Percentiles rank a stretch among this genome's conserved stretches.
Conservation (phyloP, 768 basidiomycete genomes). For the Hemileccinum impolitum region DNA sequence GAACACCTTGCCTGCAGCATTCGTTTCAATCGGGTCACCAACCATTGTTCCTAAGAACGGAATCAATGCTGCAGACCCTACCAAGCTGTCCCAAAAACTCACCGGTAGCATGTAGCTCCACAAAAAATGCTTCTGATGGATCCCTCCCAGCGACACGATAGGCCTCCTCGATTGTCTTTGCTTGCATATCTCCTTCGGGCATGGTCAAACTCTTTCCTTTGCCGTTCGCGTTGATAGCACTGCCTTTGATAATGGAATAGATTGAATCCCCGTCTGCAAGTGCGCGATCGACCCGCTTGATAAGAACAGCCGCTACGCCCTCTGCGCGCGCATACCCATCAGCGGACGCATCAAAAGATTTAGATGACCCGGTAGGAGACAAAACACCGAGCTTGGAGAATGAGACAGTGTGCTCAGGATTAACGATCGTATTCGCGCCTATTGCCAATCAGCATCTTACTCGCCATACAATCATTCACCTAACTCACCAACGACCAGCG, state of each 20-base stretch:
- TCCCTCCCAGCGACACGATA: slow-evolving; percentile 27
- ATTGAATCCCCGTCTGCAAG: slow-evolving; percentile 30
- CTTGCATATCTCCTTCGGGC: slow-evolving; percentile 34
- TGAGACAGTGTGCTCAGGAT: slow-evolving; percentile 25
- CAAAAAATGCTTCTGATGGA: slow-evolving; percentile 42
- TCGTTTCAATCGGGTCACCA: slow-evolving; percentile 51
- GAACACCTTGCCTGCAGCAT: slow-evolving; percentile 42
- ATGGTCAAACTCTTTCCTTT: slow-evolving; percentile 34
- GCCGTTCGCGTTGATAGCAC: slow-evolving; percentile 34
- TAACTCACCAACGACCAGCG: slow-evolving; percentile 36
- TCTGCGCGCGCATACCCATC: slow-evolving; percentile 33
- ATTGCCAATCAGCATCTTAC: background rate
- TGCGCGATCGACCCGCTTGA: slow-evolving; percentile 34
- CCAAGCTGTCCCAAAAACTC: background rate
- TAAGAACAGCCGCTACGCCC: slow-evolving; percentile 30
- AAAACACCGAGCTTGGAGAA: slow-evolving; percentile 33
- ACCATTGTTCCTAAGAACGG: slow-evolving; percentile 32
- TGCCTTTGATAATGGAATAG: slow-evolving; percentile 30
- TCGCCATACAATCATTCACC: too few species aligned
- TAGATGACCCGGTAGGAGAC: slow-evolving; percentile 32
- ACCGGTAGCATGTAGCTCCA: slow-evolving; percentile 52
- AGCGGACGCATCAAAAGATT: slow-evolving; percentile 31
- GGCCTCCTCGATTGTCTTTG: slow-evolving; percentile 32
- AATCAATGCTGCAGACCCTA: background rate
- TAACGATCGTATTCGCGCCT: slow-evolving; percentile 30